Evolutionary conservation across 331 rosid genomes (phyloP).

Genomic region (Arachis monticola): DNA sequence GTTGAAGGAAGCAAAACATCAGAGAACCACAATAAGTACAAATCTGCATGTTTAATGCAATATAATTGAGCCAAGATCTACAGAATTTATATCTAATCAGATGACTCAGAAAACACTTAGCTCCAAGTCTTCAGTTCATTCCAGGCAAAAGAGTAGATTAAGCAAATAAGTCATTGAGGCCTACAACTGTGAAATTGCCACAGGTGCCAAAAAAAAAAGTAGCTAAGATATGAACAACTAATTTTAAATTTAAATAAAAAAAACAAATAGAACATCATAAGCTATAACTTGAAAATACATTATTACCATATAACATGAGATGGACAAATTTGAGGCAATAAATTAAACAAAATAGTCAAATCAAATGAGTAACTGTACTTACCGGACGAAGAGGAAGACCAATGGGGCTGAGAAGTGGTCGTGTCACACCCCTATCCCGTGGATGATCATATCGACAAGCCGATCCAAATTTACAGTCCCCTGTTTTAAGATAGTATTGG

Average conservation of each 20-base stretch:
- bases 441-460: slow-evolving; percentile 91
- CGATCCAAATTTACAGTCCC: slow-evolving; percentile 84
- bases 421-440: slow-evolving; percentile 51
- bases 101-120: slow-evolving; percentile 37
- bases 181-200: slow-evolving; percentile 34
- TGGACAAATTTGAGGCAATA: neutral
- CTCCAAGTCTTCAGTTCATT: slow-evolving; percentile 43
- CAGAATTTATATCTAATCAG: slow-evolving; percentile 25
- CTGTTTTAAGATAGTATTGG: slow-evolving; percentile 78
- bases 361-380: slow-evolving; percentile 30
- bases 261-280: neutral
- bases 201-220: slow-evolving; percentile 2
- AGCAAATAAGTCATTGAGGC: slow-evolving; percentile 19
- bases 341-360: slow-evolving; percentile 20
- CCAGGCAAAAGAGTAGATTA: slow-evolving; percentile 37
- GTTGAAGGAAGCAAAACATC: slow-evolving; percentile 14
- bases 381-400: slow-evolving; percentile 93
- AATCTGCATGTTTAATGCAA: slow-evolving; percentile 14
- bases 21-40: slow-evolving; percentile 6
- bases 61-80: slow-evolving; percentile 29
- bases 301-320: neutral
- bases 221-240: slow-evolving; percentile 21
- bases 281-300: neutral
- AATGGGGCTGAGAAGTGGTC: slow-evolving; percentile 67
- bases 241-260: neutral